Base-by-base conservation (phyloP, 2,329 filamentous ascomycete species). In the Trichoderma sp. region DNA sequence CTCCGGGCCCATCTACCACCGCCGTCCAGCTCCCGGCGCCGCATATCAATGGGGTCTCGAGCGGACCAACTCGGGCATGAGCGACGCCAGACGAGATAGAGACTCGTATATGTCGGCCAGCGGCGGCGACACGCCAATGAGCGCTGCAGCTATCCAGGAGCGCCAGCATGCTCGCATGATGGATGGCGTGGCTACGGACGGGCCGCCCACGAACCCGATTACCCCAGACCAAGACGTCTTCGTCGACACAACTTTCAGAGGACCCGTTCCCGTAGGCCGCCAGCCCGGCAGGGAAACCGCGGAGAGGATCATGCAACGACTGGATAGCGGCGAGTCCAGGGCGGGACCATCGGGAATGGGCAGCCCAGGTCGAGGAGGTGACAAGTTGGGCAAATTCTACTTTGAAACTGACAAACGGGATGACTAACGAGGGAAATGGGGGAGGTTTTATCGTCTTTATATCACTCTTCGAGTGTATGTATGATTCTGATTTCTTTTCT, bases 1-100 rank as follows among this genome's bases (percentile, higher is more conserved):
- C 71, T 93, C 91, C 72, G 94, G 94, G 0, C 93, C 93, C 50
- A 92, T 92, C 78, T 87, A 92, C 82, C 84, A 88, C 79, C 82
- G 87, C 73, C 79, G 87, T 62, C 80, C 84, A 65, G 81, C 81
- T 74, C 85, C 84, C 75, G 82, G 78, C 74, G 81, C 76, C 72
- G 78, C 72, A 80, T 77, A 78, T 74, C 76, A 81, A 73, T 86
- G 83, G 84, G 79, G 78, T 12, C 78, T 88, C 8, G 87, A 88
- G 78, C 81, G 87, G 26, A 86, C 83, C 71, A 83, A 82, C 71
- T 88, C 86, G 0, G 85, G 86, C 1, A 78, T 88, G 34, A 88
- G 86, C 75, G 86, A 88, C 55, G 81, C 81, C 15, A 77, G 76
- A 58, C 80, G 79, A 32, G 81, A 82, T 34, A 78, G 79, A 30